phyloP scores from a whole-genome alignment of 345 rosid genomes.

The Euphorbia peplus region DNA sequence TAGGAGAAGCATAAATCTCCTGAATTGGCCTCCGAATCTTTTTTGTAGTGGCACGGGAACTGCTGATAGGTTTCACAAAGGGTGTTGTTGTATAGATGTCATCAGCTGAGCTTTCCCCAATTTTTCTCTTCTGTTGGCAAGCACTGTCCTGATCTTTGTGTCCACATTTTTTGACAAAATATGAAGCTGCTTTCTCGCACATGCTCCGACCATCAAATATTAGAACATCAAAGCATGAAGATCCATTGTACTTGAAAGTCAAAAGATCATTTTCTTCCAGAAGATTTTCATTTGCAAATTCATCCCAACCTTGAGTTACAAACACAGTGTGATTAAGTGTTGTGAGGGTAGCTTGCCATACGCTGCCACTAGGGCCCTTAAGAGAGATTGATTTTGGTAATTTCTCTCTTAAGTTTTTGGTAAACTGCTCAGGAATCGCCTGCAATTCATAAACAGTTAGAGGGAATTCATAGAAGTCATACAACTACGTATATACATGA shows the following conservation, averaged over 20 bases:
- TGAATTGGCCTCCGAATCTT: conserved; percentile 12
- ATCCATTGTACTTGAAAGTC: conserved; percentile 66
- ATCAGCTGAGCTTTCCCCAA: conserved; percentile 29
- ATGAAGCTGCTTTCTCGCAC: conserved; percentile 71
- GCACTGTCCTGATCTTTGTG: conserved; percentile 33
- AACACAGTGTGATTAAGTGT: conserved; percentile 33
- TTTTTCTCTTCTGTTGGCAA: conserved; percentile 29
- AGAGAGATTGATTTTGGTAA: conserved; percentile 48
- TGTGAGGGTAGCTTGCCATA: conserved; percentile 53
- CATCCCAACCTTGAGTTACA: conserved; percentile 62
- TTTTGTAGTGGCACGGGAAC: conserved; percentile 12
- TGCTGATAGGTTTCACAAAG: conserved; percentile 5
- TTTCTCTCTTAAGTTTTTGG: conserved; percentile 46
- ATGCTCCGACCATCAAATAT: conserved; percentile 58
- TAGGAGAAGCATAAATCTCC: neutral
- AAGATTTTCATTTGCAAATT: conserved; percentile 51
- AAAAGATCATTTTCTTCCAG: conserved; percentile 61
- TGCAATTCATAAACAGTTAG: conserved; percentile 22
- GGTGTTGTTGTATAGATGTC: conserved; percentile 14
- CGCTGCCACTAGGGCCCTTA: conserved; percentile 64
- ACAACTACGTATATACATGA: too few species aligned
- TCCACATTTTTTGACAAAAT: conserved; percentile 58
- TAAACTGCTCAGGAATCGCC: conserved; percentile 61
- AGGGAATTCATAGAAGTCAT: neutral
- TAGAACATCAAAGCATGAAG: conserved; percentile 68